Percentiles rank a stretch among this genome's conserved stretches.
Evolutionary conservation across 495 filamentous ascomycete genomes (phyloP).

Genomic region (Friedmanniomyces simplex): DNA sequence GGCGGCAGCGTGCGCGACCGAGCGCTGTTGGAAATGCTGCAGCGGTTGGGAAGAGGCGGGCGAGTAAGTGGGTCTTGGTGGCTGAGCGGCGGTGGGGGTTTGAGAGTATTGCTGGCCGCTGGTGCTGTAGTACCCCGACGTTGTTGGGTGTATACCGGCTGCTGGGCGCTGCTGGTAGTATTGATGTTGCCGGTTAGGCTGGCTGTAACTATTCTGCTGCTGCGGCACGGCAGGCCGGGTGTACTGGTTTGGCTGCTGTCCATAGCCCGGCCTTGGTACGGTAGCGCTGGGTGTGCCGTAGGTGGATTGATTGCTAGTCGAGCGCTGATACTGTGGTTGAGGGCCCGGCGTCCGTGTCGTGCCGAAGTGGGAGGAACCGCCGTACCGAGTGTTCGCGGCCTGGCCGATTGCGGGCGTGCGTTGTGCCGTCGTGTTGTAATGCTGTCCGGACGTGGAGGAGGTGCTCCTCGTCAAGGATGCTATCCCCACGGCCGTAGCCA

Average conservation of each 20-base stretch:
- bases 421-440: constrained; percentile 15
- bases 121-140: not conserved
- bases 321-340: constrained; percentile 12
- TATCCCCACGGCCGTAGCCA: constrained; percentile 21
- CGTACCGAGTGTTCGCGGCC: constrained; percentile 20
- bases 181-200: constrained; percentile 13
- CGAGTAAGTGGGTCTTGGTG: constrained; percentile 6
- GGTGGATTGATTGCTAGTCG: constrained; percentile 10
- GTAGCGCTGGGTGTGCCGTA: constrained; percentile 13
- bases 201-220: constrained; percentile 4
- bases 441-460: constrained; percentile 13
- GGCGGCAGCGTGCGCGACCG: not conserved
- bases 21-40: constrained; percentile 13
- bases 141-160: not conserved
- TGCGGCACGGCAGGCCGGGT: constrained; percentile 17
- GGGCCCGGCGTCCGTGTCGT: constrained; percentile 9
- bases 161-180: constrained; percentile 26
- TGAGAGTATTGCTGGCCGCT: not conserved
- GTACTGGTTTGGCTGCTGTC: constrained; percentile 24
- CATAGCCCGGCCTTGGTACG: constrained; percentile 2
- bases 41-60: constrained; percentile 13
- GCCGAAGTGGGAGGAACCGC: constrained; percentile 9
- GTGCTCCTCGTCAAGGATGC: constrained; percentile 10
- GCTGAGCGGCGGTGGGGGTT: constrained; percentile 6
- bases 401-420: constrained; percentile 21